Conservation (phyloP, 768 basidiomycete species). For the Calocybe gangraenosa region DNA sequence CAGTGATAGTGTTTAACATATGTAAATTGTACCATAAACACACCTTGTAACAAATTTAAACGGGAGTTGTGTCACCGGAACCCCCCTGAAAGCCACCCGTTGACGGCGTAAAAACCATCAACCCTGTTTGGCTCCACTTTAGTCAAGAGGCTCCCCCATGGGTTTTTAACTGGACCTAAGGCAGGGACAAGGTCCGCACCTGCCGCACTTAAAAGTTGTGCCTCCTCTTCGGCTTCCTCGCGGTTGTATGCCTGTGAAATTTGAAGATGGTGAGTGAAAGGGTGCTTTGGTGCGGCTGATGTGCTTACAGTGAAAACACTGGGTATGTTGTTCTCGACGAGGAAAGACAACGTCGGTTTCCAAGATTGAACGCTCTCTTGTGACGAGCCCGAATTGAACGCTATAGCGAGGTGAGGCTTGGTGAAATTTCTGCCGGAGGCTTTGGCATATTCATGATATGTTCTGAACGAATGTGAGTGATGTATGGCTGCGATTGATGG, state of each 20-base stretch:
- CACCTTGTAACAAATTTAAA: too few species aligned
- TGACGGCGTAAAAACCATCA: constrained; percentile 29
- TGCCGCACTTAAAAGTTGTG: constrained; percentile 15
- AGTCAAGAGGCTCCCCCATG: constrained; percentile 27
- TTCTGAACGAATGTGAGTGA: constrained; percentile 15
- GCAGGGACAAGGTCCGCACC: constrained; percentile 22
- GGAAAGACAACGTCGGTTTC: constrained; percentile 21
- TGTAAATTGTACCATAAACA: too few species aligned
- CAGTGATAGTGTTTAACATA: too few species aligned
- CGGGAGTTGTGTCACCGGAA: constrained; percentile 18
- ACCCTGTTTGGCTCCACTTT: constrained; percentile 26
- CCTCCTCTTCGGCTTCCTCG: constrained; percentile 26
- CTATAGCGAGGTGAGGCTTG: constrained; percentile 30
- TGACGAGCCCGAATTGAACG: constrained; percentile 31
- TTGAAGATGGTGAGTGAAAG: neutral
- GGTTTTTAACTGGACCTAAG: constrained; percentile 24
- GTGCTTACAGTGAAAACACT: constrained; percentile 28
- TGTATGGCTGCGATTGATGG: neutral
- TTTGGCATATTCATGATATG: constrained; percentile 25
- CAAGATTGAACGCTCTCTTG: constrained; percentile 19
- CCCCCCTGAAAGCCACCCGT: constrained; percentile 32
- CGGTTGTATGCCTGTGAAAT: constrained; percentile 25
- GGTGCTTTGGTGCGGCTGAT: neutral
- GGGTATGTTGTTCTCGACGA: constrained; percentile 23
- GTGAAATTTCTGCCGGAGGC: constrained; percentile 14